Evolutionary conservation across 345 rosid species (phyloP).

Genomic region (Mercurialis annua): DNA sequence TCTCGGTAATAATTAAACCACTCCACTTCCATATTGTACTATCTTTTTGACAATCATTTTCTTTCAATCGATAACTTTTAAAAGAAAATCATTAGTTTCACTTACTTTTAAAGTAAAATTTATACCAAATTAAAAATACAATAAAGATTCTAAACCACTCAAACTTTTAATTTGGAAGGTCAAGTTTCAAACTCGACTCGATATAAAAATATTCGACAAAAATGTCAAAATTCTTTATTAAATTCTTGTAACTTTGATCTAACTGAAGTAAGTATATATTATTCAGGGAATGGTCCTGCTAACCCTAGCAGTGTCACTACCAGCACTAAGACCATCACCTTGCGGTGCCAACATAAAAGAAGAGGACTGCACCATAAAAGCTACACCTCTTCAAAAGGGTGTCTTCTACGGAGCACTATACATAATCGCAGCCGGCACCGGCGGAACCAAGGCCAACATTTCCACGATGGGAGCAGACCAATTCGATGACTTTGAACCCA

Average conservation of each 20-base stretch:
- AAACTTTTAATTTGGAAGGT: no score
- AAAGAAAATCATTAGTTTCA: no score
- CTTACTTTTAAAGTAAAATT: no score
- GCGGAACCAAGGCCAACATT: conserved; percentile 67
- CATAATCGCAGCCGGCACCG: conserved; percentile 42
- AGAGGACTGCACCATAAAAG: conserved; percentile 26
- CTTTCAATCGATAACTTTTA: no score
- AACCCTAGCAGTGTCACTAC: conserved; percentile 47
- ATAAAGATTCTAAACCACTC: no score
- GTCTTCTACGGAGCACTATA: conserved; percentile 49
- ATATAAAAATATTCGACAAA: no score
- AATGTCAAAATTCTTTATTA: no score
- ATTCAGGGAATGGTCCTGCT: conserved; percentile 57
- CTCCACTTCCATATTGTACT: not conserved
- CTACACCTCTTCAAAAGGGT: conserved; percentile 35
- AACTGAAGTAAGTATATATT: not conserved
- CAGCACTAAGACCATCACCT: conserved; percentile 40
- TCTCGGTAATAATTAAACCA: conserved; percentile 24
- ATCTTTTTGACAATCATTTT: no score
- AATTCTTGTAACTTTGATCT: no score
- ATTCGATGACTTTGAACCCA: conserved; percentile 56
- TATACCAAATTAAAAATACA: no score
- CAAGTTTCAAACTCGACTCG: no score
- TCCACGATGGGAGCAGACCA: conserved; percentile 72
- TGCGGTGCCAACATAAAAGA: conserved; percentile 33